Base-by-base conservation (phyloP, 148 eudicot genomes). In the Vaccinium corymbosum region DNA sequence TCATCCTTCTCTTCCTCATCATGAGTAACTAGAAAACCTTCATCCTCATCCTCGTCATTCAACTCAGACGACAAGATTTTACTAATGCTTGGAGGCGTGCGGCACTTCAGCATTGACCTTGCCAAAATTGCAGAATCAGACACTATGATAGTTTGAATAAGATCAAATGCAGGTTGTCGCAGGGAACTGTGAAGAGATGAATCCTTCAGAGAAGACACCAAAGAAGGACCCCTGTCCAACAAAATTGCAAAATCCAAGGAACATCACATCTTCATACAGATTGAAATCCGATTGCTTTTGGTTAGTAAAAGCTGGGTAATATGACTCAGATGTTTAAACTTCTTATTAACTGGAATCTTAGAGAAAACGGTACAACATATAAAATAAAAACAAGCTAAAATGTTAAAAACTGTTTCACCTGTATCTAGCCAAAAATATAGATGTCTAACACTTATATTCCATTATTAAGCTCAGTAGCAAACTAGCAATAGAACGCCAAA, bases 121-220 rank as follows among this genome's bases (percentile, higher is more conserved):
- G 91, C 83, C 88, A 97, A 87, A 68, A 97, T 97, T 51, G 95
- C 90, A 87, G 98, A 95, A 92, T 97, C 99, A 83, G 98, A 97
- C 29, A 97, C 94, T 72, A 97, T 84, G 72, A 97, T 92, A 55
- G 92, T 92, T 89, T 94, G 95, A 80, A 97, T 90, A 83, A 97
- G 95, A 90, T 97, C 97, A 83, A 94, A 89, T 56, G 99, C 98
- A 89, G 99, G 99, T 86, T 97, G 97, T 76, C 95, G 88, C 83
- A 97, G 90, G 86, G 98, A 92, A 85, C 81, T 85, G 84, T 97
- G 97, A 71, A 97, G 94, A 35, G 93, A 85, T 75, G 87, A 68
- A 90, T 97, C 98, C 93, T 90, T 94, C 84, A 97, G 87, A 86
- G 98, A 92, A 80, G 94, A 93, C 84, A 97, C 93, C 56, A 97